A percentile compares a stretch with the other conserved stretches of the same genome.
Evolutionary conservation across 1,284 basidiomycete species (phyloP).

Genomic region (Trametes pubescens): DNA sequence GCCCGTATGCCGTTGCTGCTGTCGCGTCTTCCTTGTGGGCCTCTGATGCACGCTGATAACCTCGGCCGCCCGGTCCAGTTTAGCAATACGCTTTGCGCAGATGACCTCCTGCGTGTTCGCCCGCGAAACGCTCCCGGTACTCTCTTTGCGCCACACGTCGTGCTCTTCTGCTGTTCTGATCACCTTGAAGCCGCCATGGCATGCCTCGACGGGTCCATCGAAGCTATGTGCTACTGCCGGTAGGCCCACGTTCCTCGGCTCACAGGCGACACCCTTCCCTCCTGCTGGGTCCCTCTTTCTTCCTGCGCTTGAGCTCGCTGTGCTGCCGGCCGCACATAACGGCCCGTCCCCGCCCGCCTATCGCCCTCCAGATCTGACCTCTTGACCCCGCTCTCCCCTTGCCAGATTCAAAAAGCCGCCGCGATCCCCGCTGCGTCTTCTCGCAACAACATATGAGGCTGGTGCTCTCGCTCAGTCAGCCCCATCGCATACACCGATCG

Average conservation of each 20-base stretch:
- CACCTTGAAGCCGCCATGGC: background rate
- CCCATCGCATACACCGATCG: background rate
- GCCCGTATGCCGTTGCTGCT: background rate
- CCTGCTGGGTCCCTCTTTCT: background rate
- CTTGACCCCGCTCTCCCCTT: background rate
- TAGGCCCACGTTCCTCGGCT: background rate
- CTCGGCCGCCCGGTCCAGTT: background rate
- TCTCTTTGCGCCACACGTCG: background rate
- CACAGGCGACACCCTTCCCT: background rate
- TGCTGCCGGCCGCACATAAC: background rate
- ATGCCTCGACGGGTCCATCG: background rate
- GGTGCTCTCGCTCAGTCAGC: too few species aligned
- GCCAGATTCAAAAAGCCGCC: background rate
- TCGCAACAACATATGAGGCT: background rate
- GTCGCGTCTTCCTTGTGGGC: background rate
- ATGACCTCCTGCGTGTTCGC: background rate
- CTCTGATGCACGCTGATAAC: background rate
- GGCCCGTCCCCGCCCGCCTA: background rate
- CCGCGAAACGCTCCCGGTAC: background rate
- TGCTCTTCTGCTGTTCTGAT: background rate
- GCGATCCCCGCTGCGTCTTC: background rate
- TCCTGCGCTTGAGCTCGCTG: background rate
- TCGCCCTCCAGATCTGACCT: slow-evolving; percentile 1
- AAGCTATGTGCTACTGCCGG: background rate
- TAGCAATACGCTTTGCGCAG: background rate